Conservation (phyloP, 2,329 filamentous ascomycete species). For the Phoma sp. region DNA sequence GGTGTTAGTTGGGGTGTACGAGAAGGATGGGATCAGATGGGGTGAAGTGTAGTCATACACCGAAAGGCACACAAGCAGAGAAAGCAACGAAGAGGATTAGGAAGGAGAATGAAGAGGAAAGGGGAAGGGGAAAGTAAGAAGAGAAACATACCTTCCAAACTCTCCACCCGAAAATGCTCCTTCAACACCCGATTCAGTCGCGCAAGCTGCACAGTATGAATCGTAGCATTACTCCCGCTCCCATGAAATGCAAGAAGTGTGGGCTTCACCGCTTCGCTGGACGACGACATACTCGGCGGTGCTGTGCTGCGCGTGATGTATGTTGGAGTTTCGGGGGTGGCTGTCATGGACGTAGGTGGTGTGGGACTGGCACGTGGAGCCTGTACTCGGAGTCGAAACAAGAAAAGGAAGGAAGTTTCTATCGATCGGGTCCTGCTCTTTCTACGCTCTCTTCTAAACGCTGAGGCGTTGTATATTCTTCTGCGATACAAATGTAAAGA, state of each 20-base stretch:
- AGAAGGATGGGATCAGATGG: too few relatives aligned
- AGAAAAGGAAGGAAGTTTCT: background rate
- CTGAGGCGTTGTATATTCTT: background rate
- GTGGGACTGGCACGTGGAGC: background rate
- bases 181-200: constrained; percentile 35
- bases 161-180: constrained; percentile 35
- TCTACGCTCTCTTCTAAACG: background rate
- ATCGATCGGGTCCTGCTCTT: background rate
- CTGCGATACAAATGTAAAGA: too few relatives aligned
- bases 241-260: constrained; percentile 48
- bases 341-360: constrained; percentile 1
- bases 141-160: constrained; percentile 39
- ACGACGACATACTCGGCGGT: constrained; percentile 1
- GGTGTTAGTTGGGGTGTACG: too few relatives aligned
- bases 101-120: too few relatives aligned
- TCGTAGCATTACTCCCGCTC: constrained; percentile 42
- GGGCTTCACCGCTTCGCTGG: constrained; percentile 32
- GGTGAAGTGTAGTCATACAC: too few relatives aligned
- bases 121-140: too few relatives aligned
- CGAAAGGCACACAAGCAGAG: too few relatives aligned
- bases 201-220: constrained; percentile 45
- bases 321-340: too few relatives aligned
- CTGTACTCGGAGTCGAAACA: too few relatives aligned
- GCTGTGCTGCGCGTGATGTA: constrained; percentile 4
- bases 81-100: too few relatives aligned